A percentile compares a stretch with the other conserved stretches of the same genome.
These are phyloP conservation scores for Albophoma yamanashiensis DNA, from an alignment of 2,329 filamentous ascomycete species.

Conservation along the genomic window DNA sequence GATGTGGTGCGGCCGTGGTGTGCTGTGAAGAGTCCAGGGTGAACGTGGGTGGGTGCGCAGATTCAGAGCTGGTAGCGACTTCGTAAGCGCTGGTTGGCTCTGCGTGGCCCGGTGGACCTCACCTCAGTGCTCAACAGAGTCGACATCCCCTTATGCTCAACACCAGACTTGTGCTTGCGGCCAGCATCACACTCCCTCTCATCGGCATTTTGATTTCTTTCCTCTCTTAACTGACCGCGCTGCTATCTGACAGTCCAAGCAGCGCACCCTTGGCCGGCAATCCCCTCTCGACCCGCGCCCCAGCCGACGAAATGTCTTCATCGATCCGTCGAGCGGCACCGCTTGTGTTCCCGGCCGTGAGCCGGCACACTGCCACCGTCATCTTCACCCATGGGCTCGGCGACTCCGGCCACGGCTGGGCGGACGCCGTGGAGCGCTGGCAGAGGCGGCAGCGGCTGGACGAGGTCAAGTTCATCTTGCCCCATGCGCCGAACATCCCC, in stretches of 20 bases:
- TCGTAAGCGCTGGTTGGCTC: background rate
- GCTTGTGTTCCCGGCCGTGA: conserved; percentile 67
- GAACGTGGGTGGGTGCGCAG: background rate
- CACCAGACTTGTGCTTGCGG: background rate
- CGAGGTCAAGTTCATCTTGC: conserved; percentile 89
- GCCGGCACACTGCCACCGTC: conserved; percentile 82
- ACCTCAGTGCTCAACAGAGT: background rate
- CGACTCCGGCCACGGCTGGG: conserved; percentile 72
- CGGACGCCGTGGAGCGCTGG: conserved; percentile 79
- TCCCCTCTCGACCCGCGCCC: background rate
- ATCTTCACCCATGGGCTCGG: conserved; percentile 92
- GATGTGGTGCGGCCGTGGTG: too few species aligned
- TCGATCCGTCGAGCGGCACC: conserved; percentile 29
- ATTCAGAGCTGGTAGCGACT: too few species aligned
- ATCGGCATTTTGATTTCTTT: background rate
- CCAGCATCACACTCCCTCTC: background rate
- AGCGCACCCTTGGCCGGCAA: background rate
- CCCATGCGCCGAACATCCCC: conserved; percentile 77
- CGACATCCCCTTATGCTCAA: background rate
- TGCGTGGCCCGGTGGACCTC: background rate
- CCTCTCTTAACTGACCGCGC: background rate
- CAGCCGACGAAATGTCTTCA: conserved; percentile 9
- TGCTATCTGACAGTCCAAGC: background rate
- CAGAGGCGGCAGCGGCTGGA: conserved; percentile 68
- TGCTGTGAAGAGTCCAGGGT: background rate